These are phyloP conservation scores for Hypomyces perniciosus DNA, from an alignment of 2,329 filamentous ascomycete species.

Conservation along the genomic window DNA sequence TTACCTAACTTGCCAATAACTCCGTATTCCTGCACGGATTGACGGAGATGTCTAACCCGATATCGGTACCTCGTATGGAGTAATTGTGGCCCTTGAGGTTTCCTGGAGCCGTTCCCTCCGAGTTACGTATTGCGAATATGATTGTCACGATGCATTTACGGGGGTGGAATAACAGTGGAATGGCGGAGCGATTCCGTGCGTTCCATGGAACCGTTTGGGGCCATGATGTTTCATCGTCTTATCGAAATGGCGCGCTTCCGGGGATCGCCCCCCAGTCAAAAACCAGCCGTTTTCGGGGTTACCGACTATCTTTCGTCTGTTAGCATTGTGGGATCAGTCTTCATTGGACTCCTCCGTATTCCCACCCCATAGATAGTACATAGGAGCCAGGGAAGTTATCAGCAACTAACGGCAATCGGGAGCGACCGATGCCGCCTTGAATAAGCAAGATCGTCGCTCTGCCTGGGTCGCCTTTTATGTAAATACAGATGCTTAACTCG, in stretches of 20 bases:
- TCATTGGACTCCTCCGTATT: no score
- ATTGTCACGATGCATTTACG: no score
- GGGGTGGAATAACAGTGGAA: no score
- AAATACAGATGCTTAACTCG: neutral
- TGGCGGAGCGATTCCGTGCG: no score
- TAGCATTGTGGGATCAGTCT: neutral
- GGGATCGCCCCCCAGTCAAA: slow-evolving; percentile 3
- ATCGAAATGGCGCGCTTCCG: slow-evolving; percentile 10
- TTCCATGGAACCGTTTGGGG: no score
- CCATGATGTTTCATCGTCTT: slow-evolving; percentile 1
- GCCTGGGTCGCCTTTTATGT: no score
- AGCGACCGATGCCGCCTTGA: no score
- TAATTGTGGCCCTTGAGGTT: no score
- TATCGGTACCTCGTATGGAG: neutral
- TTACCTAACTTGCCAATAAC: neutral
- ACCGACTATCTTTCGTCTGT: slow-evolving; percentile 6
- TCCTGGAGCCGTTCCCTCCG: no score
- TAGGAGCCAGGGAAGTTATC: neutral
- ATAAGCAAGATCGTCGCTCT: no score
- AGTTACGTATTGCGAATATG: no score
- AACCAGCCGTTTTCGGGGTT: slow-evolving; percentile 4
- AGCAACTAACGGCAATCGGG: no score
- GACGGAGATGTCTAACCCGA: neutral
- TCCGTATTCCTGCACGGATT: neutral
- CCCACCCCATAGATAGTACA: neutral